phyloP scores from a whole-genome alignment of 2,329 filamentous ascomycete species.

The Aspergillus sp. region DNA sequence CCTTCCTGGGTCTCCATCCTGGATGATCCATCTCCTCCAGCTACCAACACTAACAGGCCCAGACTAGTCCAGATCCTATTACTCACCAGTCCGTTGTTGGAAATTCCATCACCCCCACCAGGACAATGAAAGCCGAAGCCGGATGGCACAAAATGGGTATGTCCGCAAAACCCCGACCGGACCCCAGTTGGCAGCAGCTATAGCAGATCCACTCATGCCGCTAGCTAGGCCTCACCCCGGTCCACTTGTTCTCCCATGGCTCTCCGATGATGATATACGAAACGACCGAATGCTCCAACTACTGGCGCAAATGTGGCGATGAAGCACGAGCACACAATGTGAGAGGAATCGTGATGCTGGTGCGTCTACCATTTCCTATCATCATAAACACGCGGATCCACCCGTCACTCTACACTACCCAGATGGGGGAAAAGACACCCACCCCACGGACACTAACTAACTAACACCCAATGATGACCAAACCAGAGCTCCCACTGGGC shows the following conservation, averaged over 20 bases:
- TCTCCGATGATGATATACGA: not conserved
- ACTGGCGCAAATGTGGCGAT: not conserved
- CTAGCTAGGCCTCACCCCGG: not conserved
- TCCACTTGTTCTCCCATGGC: constrained; percentile 4
- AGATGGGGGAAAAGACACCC: not conserved
- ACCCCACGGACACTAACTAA: not conserved
- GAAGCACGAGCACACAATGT: not conserved
- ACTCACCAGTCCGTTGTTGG: no score
- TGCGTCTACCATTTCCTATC: not conserved
- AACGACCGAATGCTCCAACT: not conserved
- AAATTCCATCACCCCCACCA: no score
- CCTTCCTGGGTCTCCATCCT: not conserved
- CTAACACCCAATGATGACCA: not conserved
- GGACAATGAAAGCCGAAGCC: no score
- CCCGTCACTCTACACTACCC: not conserved
- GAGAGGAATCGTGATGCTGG: not conserved
- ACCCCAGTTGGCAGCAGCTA: not conserved
- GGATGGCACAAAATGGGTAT: no score
- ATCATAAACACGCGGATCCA: not conserved
- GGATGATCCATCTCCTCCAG: not conserved
- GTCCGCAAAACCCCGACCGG: not conserved
- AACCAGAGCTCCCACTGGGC: not conserved
- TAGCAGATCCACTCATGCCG: not conserved
- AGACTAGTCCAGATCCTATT: constrained; percentile 52
- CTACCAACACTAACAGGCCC: constrained; percentile 11